A percentile compares a stretch with the other conserved stretches of the same genome.
phyloP scores from a whole-genome alignment of 371 early-diverging fungal genomes.

The Catenaria anguillulae region DNA sequence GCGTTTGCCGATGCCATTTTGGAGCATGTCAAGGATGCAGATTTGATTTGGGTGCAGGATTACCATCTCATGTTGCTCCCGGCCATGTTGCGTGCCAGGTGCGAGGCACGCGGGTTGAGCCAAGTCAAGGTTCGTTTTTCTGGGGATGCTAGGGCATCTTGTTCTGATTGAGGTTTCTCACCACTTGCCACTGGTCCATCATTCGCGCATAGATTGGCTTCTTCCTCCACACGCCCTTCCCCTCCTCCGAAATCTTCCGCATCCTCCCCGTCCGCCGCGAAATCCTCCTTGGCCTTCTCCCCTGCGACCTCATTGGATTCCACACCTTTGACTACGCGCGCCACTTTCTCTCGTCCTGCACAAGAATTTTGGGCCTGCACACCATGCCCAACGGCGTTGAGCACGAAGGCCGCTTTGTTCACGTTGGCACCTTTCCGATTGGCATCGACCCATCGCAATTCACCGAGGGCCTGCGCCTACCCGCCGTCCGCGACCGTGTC shows the following conservation, averaged over 20 bases:
- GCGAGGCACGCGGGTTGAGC: slow-evolving; percentile 26
- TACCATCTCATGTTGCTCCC: slow-evolving; percentile 98
- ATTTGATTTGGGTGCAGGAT: slow-evolving; percentile 90
- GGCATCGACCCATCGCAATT: slow-evolving; percentile 98
- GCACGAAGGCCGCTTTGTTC: slow-evolving; percentile 68
- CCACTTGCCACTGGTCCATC: no score
- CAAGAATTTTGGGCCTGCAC: slow-evolving; percentile 77
- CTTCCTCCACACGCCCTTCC: slow-evolving; percentile 98
- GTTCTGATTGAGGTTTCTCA: no score
- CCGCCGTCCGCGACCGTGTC: slow-evolving; percentile 56
- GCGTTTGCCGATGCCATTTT: slow-evolving; percentile 79
- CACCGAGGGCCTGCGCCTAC: slow-evolving; percentile 34
- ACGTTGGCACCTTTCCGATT: slow-evolving; percentile 97
- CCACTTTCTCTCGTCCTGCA: slow-evolving; percentile 93
- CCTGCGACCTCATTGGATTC: slow-evolving; percentile 66
- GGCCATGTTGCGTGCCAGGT: slow-evolving; percentile 52
- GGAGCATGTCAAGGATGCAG: slow-evolving; percentile 70
- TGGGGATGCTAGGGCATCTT: no score
- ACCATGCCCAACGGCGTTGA: slow-evolving; percentile 88
- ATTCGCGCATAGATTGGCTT: no score
- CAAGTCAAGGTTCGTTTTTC: no score
- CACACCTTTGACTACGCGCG: slow-evolving; percentile 98
- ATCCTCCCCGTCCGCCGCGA: slow-evolving; percentile 64
- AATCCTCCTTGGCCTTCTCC: slow-evolving; percentile 79
- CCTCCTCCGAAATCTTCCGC: slow-evolving; percentile 69